These are phyloP conservation scores for Antitrichia curtipendula DNA, from an alignment of 225 moss, liverwort and hornwort species.

Conservation along the genomic window DNA sequence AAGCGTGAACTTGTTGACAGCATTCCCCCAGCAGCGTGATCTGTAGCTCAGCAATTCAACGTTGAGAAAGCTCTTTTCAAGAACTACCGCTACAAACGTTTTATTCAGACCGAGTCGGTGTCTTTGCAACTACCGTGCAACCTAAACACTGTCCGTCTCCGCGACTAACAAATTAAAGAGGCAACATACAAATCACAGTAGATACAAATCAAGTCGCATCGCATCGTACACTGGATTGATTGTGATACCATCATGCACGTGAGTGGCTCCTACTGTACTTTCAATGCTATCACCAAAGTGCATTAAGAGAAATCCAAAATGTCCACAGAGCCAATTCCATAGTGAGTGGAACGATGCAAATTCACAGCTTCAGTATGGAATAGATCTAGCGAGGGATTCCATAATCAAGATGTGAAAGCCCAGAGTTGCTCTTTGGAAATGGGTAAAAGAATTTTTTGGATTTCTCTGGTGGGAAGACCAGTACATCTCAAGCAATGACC, in stretches of 20 bases:
- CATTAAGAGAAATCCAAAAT: background rate
- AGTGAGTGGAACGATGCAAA: background rate
- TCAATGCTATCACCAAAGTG: background rate
- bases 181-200: background rate
- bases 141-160: background rate
- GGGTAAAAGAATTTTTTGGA: background rate
- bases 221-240: background rate
- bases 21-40: background rate
- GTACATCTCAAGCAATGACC: background rate
- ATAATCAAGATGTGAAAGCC: background rate
- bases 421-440: background rate
- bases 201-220: background rate
- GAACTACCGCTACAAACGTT: background rate
- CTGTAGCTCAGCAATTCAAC: too few species aligned
- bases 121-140: background rate
- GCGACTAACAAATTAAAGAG: background rate
- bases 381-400: background rate
- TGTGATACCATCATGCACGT: background rate
- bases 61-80: background rate
- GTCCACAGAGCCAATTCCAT: background rate
- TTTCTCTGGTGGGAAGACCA: too few species aligned
- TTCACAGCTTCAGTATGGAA: background rate
- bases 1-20: background rate
- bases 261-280: background rate
- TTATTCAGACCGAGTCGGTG: background rate